A percentile compares a stretch with the other conserved stretches of the same genome.
Conservation (phyloP, 2,329 filamentous ascomycete genomes). For the Pseudogymnoascus sp. region DNA sequence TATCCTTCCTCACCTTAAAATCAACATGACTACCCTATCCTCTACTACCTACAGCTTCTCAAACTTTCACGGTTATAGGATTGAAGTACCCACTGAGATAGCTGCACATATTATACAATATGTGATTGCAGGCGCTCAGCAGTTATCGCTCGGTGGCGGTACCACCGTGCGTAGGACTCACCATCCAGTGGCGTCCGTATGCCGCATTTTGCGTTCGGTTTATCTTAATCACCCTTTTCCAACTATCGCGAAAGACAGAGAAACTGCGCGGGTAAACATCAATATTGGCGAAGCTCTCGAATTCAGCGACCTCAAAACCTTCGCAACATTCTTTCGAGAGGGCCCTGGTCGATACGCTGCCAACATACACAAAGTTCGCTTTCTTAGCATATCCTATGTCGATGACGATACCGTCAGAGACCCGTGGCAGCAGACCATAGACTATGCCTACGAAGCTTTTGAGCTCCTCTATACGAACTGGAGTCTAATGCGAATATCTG, state of each 20-base stretch:
- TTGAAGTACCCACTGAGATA: constrained; percentile 9
- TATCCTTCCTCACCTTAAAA: not conserved
- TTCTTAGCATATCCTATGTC: constrained; percentile 15
- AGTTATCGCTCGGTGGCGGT: not conserved
- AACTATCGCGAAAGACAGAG: not conserved
- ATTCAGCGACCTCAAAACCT: constrained; percentile 11
- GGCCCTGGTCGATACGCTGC: constrained; percentile 9
- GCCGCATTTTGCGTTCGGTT: not conserved
- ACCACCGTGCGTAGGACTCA: constrained; percentile 1
- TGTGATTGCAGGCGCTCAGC: constrained; percentile 9
- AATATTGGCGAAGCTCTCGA: constrained; percentile 14
- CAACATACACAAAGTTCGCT: constrained; percentile 13
- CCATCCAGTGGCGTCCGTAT: constrained; percentile 10
- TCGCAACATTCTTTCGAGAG: constrained; percentile 7
- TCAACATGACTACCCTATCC: constrained; percentile 7
- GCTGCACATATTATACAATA: constrained; percentile 10
- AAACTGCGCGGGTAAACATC: constrained; percentile 3
- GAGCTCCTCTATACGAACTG: constrained; percentile 14
- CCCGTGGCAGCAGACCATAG: constrained; percentile 12
- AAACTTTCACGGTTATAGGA: not conserved
- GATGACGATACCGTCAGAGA: constrained; percentile 12
- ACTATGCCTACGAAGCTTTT: constrained; percentile 16
- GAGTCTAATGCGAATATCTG: constrained; percentile 15
- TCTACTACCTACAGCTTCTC: constrained; percentile 3
- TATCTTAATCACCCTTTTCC: not conserved